Evolutionary conservation across 177 flowering plant species (phyloP), one percentile per base, ranked within the genome.

Genomic region (Vitis hybrid): DNA sequence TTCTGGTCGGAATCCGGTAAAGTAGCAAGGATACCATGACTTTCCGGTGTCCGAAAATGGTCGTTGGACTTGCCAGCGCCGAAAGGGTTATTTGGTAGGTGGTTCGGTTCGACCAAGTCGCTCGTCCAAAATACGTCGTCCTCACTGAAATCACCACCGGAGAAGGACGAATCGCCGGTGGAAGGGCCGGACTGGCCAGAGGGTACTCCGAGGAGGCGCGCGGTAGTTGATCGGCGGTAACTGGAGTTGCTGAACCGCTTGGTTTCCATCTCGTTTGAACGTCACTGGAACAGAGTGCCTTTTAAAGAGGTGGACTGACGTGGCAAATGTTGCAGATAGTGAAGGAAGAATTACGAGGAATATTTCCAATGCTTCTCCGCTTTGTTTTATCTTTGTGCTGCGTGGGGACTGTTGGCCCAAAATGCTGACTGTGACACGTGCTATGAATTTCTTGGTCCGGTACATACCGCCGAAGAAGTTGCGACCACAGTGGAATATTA

Each of bases 71-170:
- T 27, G 30, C 5, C 30, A 3, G 12, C 74, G 69, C 52, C 52
- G 14, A 55, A 2, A 35, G 32, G 24, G 21, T 46, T 19, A 5
- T 14, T 69, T 15, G 66, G 68, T 17, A 70, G 70, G 14, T 30
- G 74, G 15, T 21, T 65, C 13, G 78, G 50, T 15, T 77, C 82
- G 15, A 81, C 10, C 74, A 79, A 73, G 14, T 82, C 90, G 6
- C 69, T 74, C 19, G 88, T 79, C 89, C 89, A 89, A 83, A 89
- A 81, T 30, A 89, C 80, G 27, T 91, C 92, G 61, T 83, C 85
- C 72, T 91, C 96, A 71, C 78, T 79, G 66, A 91, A 81, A 68
- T 91, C 93, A 63, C 69, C 86, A 7, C 70, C 75, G 49, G 73
- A 61, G 11, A 54, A 58, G 18, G 86, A 77, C 76, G 78, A 74